These are phyloP conservation scores for Monosporascus sp. DNA, from an alignment of 2,329 filamentous ascomycete genomes.

Conservation along the genomic window DNA sequence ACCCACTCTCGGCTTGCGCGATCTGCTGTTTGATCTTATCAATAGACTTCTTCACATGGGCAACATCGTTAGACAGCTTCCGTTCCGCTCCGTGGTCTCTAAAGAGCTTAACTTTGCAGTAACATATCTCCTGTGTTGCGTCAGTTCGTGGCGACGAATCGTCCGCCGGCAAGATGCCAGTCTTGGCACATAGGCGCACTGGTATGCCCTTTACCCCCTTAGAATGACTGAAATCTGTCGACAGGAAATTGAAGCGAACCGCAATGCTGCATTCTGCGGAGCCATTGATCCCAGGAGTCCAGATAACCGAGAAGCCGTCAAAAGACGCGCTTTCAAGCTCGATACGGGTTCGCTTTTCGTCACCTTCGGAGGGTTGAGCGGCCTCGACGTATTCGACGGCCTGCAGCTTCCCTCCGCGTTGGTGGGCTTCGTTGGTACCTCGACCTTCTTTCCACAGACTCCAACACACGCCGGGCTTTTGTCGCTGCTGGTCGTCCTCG, in stretches of 20 bases:
- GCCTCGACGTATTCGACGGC: constrained; percentile 89
- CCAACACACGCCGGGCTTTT: constrained; percentile 79
- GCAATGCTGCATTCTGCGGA: constrained; percentile 75
- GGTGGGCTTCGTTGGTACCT: constrained; percentile 92
- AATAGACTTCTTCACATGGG: constrained; percentile 93
- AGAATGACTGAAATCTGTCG: constrained; percentile 97
- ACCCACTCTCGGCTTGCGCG: constrained; percentile 64
- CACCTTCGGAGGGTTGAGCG: constrained; percentile 52
- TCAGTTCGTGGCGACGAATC: constrained; percentile 42
- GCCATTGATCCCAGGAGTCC: constrained; percentile 69
- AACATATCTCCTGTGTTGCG: constrained; percentile 68
- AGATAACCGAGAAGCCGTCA: constrained; percentile 87
- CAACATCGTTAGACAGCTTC: constrained; percentile 89
- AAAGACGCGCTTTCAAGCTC: constrained; percentile 77
- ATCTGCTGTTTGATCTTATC: constrained; percentile 96
- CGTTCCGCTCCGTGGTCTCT: constrained; percentile 92
- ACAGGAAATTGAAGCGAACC: constrained; percentile 96
- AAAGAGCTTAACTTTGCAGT: constrained; percentile 96
- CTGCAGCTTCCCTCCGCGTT: constrained; percentile 84
- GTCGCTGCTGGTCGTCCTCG: constrained; percentile 89
- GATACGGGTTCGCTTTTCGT: constrained; percentile 62
- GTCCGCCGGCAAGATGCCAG: constrained; percentile 57
- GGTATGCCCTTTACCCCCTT: constrained; percentile 98
- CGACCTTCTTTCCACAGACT: constrained; percentile 91
- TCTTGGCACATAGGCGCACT: constrained; percentile 88